Base-by-base conservation (phyloP, 2,329 filamentous ascomycete genomes). In the Fusarium sp. region DNA sequence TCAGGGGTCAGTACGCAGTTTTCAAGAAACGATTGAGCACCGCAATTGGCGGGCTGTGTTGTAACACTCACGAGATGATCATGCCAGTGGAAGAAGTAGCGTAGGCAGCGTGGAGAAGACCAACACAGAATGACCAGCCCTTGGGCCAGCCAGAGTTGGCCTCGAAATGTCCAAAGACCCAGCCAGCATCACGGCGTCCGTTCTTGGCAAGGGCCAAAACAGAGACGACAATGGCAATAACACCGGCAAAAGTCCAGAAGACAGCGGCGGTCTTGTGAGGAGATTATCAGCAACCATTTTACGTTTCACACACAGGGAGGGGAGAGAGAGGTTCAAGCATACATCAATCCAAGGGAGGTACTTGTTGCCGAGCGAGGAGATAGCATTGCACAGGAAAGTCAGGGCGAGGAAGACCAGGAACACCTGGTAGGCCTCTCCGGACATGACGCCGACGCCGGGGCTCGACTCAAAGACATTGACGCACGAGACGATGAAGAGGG, bases 31-130 rank as follows among this genome's bases (percentile, higher is more conserved):
- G 4, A 7, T 3, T n/a, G 4, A n/a, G 26, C 5, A 24, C 20
- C 22, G 45, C 28, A 30, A 7, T 3, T 14, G 14, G 40, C n/a
- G 4, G 19, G 14, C 33, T 39, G 30, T 4, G 10, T 19, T 19
- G 35, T 6, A 7, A 17, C 11, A 83, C 87, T 83, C 80, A 90
- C 88, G 88, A 91, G 75, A 93, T 90, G 61, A 93, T 90, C 91
- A 93, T 93, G 79, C 91, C 91, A 0, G 90, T 92, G 17, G 90
- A 91, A 6, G 90, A 92, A 15, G 90, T 92, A 45, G 89, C 90
- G 74, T 93, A 92, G 65, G 88, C 90, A 49, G 89, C 90, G 72
- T 92, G 90, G 20, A 92, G 82, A 28, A 93, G 83, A 75, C 90
- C 90, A 61, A 93, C 88, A 75, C 86, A 89, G 80, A 92, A 92